Evolutionary conservation across 2,329 filamentous ascomycete species (phyloP).

Genomic region (Seiridium cupressi): DNA sequence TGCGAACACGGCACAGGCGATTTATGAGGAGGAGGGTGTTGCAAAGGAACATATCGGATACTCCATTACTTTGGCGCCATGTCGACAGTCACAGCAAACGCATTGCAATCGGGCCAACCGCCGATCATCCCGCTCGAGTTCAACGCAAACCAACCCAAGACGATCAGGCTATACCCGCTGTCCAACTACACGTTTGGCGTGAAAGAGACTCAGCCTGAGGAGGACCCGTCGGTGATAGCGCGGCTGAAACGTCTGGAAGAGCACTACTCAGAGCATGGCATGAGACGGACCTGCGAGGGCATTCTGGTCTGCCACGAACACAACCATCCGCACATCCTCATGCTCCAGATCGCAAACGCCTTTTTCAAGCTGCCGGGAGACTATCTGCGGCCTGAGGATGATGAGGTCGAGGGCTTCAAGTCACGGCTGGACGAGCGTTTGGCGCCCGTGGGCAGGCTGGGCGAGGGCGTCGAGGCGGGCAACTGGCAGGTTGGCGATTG

Average conservation of each 20-base stretch:
- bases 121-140: conserved; percentile 81
- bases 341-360: conserved; percentile 98
- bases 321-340: conserved; percentile 97
- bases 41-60: neutral
- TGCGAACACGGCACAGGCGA: too few species aligned
- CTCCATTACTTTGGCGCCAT: conserved; percentile 42
- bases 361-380: conserved; percentile 99
- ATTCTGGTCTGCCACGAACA: conserved; percentile 98
- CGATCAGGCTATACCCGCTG: conserved; percentile 88
- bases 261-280: conserved; percentile 87
- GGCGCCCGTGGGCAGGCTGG: conserved; percentile 83
- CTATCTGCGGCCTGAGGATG: conserved; percentile 85
- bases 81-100: conserved; percentile 79
- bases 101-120: conserved; percentile 74
- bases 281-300: conserved; percentile 96
- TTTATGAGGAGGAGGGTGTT: too few species aligned
- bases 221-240: conserved; percentile 92
- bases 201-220: conserved; percentile 96
- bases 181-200: conserved; percentile 99
- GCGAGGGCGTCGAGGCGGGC: conserved; percentile 77
- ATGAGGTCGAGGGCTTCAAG: conserved; percentile 96
- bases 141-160: conserved; percentile 83
- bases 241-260: conserved; percentile 93
- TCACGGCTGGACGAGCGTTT: conserved; percentile 86
- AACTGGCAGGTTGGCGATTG: conserved; percentile 96